A percentile compares a stretch with the other conserved stretches of the same genome.
phyloP scores from a whole-genome alignment of 306 rosid genomes.

The Purshia tridentata region DNA sequence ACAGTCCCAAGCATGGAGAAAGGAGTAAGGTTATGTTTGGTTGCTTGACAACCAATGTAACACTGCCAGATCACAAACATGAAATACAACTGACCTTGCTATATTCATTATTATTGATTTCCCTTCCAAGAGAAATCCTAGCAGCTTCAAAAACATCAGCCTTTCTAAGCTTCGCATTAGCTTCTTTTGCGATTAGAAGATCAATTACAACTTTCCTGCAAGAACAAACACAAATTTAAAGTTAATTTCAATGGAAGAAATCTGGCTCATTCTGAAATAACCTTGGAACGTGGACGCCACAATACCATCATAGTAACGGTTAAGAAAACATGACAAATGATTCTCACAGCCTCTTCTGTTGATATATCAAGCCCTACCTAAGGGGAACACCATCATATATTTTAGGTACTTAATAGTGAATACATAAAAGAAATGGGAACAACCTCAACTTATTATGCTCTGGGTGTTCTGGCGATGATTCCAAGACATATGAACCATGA shows the following conservation, averaged over 20 bases:
- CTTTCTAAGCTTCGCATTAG: conserved; percentile 58
- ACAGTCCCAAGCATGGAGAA: not conserved
- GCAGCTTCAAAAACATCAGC: conserved; percentile 74
- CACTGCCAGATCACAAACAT: not conserved
- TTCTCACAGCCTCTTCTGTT: not conserved
- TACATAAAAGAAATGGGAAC: not conserved
- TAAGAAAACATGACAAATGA: not conserved
- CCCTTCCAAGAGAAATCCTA: conserved; percentile 56
- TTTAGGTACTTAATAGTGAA: not conserved
- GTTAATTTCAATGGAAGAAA: not conserved
- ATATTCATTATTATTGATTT: conserved; percentile 56
- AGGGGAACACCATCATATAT: not conserved
- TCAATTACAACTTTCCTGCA: conserved; percentile 80
- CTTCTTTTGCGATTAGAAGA: conserved; percentile 62
- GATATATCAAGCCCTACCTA: not conserved
- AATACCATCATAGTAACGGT: not conserved
- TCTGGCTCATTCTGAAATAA: not conserved
- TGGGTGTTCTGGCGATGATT: conserved; percentile 59
- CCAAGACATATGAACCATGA: conserved; percentile 64
- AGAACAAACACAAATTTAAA: conserved; percentile 23
- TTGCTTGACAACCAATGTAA: not conserved
- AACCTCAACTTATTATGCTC: conserved; percentile 78
- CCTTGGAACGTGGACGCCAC: not conserved
- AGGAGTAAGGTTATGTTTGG: not conserved
- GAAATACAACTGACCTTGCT: conserved; percentile 52